Evolutionary conservation across 2,329 filamentous ascomycete genomes (phyloP).

Genomic region (Pseudohalonectria lignicola): DNA sequence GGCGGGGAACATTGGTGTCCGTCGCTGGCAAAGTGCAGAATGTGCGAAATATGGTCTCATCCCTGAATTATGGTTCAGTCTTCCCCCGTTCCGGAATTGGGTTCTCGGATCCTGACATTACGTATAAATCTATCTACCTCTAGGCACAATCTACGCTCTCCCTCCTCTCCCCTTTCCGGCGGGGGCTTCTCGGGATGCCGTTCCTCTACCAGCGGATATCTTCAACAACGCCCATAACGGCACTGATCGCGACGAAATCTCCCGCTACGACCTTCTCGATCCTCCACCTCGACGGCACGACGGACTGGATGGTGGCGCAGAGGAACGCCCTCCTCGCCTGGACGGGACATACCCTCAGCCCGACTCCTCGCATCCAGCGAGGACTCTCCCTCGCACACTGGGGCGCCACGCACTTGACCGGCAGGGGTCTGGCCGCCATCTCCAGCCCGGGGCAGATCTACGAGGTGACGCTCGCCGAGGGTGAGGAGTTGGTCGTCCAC

Average conservation of each 20-base stretch:
- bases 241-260: constrained; percentile 79
- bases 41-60: too few relatives aligned
- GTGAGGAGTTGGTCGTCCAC: constrained; percentile 85
- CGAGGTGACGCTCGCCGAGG: constrained; percentile 66
- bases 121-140: not conserved
- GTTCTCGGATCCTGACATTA: too few relatives aligned
- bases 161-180: constrained; percentile 70
- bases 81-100: too few relatives aligned
- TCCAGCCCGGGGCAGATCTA: constrained; percentile 84
- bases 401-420: constrained; percentile 83
- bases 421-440: constrained; percentile 75
- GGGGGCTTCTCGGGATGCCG: constrained; percentile 73
- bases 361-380: constrained; percentile 65
- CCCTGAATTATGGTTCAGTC: too few relatives aligned
- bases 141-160: constrained; percentile 84
- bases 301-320: constrained; percentile 91
- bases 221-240: constrained; percentile 78
- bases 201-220: constrained; percentile 91
- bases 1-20: constrained; percentile 81
- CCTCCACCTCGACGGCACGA: constrained; percentile 81
- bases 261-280: constrained; percentile 78
- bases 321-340: constrained; percentile 85
- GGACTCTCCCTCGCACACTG: constrained; percentile 73
- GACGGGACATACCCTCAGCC: constrained; percentile 78
- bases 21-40: constrained; percentile 86